phyloP scores from a whole-genome alignment of 371 early-diverging fungal species.

The Apophysomyces trapeziformis region DNA sequence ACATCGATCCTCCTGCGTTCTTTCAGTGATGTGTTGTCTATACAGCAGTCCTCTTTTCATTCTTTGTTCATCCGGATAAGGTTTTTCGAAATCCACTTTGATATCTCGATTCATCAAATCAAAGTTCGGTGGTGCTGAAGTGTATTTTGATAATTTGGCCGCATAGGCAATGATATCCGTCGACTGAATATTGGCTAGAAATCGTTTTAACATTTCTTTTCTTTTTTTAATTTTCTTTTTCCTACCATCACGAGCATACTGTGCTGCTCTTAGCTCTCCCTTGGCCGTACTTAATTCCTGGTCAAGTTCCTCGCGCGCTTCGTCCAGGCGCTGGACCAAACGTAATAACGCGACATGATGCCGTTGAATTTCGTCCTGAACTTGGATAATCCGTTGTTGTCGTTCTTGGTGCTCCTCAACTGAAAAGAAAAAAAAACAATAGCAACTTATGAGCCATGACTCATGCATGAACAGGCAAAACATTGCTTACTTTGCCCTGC shows the following conservation, averaged over 20 bases:
- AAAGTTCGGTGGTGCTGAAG: conserved; percentile 55
- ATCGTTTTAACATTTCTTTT: background rate
- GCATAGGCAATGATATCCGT: conserved; percentile 56
- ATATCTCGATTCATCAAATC: conserved; percentile 40
- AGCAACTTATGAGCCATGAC: background rate
- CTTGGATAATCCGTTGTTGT: conserved; percentile 46
- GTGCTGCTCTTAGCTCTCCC: conserved; percentile 38
- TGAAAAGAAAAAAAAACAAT: conserved; percentile 10
- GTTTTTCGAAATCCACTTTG: conserved; percentile 54
- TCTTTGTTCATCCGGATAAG: conserved; percentile 58
- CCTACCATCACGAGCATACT: conserved; percentile 43
- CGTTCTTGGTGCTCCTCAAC: conserved; percentile 54
- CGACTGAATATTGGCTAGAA: conserved; percentile 49
- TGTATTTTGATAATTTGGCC: conserved; percentile 53
- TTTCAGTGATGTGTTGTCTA: conserved; percentile 44
- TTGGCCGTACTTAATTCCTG: conserved; percentile 35
- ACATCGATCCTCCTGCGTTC: conserved; percentile 40
- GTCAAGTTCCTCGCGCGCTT: conserved; percentile 36
- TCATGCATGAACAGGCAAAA: background rate
- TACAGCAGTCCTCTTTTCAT: conserved; percentile 53
- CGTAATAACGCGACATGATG: conserved; percentile 39
- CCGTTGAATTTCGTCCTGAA: conserved; percentile 49
- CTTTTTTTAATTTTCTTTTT: background rate
- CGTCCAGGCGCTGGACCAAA: conserved; percentile 40
- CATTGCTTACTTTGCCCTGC: conserved; percentile 40